These are phyloP conservation scores for Pisolithus albus DNA, from an alignment of 768 basidiomycete genomes.

Conservation along the genomic window DNA sequence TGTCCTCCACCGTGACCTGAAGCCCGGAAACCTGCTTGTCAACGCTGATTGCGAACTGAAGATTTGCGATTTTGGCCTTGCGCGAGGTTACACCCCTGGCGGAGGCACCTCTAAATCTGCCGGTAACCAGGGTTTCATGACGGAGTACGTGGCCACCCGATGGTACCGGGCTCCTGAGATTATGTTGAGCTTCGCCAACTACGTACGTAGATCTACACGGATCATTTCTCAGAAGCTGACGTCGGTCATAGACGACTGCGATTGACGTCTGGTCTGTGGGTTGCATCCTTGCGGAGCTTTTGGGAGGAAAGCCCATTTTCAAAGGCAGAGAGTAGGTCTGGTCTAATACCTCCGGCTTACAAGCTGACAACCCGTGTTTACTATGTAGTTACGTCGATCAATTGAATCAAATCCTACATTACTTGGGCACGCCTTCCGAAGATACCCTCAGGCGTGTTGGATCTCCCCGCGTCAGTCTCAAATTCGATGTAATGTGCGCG, in stretches of 20 bases:
- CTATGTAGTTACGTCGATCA: slow-evolving; percentile 86
- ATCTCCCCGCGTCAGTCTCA: slow-evolving; percentile 69
- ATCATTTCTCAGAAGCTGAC: slow-evolving; percentile 10
- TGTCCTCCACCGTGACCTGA: slow-evolving; percentile 93
- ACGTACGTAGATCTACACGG: slow-evolving; percentile 44
- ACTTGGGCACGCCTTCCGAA: slow-evolving; percentile 96
- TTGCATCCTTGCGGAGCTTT: slow-evolving; percentile 88
- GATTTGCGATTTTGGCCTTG: slow-evolving; percentile 98
- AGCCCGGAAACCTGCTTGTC: slow-evolving; percentile 91
- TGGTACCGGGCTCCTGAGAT: slow-evolving; percentile 99
- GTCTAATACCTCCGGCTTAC: not conserved
- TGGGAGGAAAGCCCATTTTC: slow-evolving; percentile 92
- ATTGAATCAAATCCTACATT: slow-evolving; percentile 95
- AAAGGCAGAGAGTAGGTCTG: slow-evolving; percentile 88
- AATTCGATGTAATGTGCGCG: not conserved
- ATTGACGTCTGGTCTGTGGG: slow-evolving; percentile 98
- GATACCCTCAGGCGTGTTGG: slow-evolving; percentile 95
- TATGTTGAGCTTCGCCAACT: slow-evolving; percentile 96
- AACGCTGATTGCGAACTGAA: slow-evolving; percentile 98
- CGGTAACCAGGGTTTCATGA: slow-evolving; percentile 94
- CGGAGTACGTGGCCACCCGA: slow-evolving; percentile 97
- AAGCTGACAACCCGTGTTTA: not conserved
- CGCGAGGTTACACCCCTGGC: slow-evolving; percentile 86
- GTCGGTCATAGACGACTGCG: slow-evolving; percentile 60
- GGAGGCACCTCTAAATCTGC: slow-evolving; percentile 66